Evolutionary conservation across 2,329 filamentous ascomycete genomes (phyloP).

Genomic region (Epichloe sibirici): DNA sequence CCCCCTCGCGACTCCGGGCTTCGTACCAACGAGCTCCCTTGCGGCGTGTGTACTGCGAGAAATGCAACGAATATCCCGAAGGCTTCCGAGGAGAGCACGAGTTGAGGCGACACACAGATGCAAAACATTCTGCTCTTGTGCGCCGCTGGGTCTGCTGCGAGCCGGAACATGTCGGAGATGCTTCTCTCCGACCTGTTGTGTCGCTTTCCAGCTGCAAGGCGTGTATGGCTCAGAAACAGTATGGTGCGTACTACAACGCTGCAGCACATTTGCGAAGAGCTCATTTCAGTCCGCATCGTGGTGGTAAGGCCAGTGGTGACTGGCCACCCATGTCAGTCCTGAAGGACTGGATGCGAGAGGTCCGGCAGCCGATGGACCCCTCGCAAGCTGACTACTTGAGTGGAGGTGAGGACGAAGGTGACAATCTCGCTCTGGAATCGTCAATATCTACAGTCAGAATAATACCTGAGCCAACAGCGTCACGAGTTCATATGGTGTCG

Average conservation of each 20-base stretch:
- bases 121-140: slow-evolving; percentile 42
- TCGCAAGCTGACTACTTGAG: slow-evolving; percentile 5
- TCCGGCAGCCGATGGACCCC: slow-evolving; percentile 35
- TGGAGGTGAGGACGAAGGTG: slow-evolving; percentile 25
- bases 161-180: slow-evolving; percentile 27
- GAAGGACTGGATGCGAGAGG: slow-evolving; percentile 50
- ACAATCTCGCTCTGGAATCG: slow-evolving; percentile 18
- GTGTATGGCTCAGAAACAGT: slow-evolving; percentile 43
- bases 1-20: slow-evolving; percentile 22
- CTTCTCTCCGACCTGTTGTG: slow-evolving; percentile 33
- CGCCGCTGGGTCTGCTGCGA: slow-evolving; percentile 46
- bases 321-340: slow-evolving; percentile 46
- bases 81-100: slow-evolving; percentile 90
- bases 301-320: slow-evolving; percentile 44
- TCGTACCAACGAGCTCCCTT: slow-evolving; percentile 45
- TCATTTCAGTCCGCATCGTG: slow-evolving; percentile 43
- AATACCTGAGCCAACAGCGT: slow-evolving; percentile 8
- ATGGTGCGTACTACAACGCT: slow-evolving; percentile 47
- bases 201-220: slow-evolving; percentile 44
- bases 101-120: slow-evolving; percentile 53
- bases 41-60: slow-evolving; percentile 61
- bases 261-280: slow-evolving; percentile 45
- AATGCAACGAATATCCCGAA: slow-evolving; percentile 71
- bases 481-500: slow-evolving; percentile 3
- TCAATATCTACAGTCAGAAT: slow-evolving; percentile 2